Evolutionary conservation across 225 moss, liverwort and hornwort species (phyloP).

Genomic region (Bryoerythrophyllum caledonicum): DNA sequence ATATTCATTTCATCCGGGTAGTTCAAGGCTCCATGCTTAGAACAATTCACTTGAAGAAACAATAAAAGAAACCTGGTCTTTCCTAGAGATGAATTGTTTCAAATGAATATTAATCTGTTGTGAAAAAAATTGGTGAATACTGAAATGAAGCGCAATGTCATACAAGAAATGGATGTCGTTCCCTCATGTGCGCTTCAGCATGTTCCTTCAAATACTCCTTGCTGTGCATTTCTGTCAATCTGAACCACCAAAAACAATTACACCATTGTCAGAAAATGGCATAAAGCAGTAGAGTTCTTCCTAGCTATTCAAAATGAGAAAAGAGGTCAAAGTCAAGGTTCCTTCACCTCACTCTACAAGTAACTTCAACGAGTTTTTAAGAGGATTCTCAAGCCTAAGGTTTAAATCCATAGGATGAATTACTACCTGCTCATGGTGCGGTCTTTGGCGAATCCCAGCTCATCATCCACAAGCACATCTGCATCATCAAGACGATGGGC

Average conservation of each 20-base stretch:
- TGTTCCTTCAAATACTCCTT: constrained; percentile 81
- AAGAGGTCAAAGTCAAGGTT: no score
- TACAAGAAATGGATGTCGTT: constrained; percentile 16
- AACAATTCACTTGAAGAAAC: not conserved
- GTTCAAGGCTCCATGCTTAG: no score
- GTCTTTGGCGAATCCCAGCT: constrained; percentile 87
- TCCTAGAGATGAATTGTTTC: constrained; percentile 1
- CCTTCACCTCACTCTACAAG: no score
- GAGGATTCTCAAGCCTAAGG: no score
- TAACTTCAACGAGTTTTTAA: no score
- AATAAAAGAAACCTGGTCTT: not conserved
- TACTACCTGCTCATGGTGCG: constrained; percentile 83
- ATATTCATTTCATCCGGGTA: no score
- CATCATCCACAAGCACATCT: constrained; percentile 85
- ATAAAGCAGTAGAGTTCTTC: not conserved
- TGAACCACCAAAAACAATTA: constrained; percentile 26
- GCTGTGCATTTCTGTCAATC: constrained; percentile 79
- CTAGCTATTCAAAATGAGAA: no score
- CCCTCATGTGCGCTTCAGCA: constrained; percentile 41
- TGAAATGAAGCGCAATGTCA: not conserved
- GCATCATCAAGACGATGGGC: constrained; percentile 67
- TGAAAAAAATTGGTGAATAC: constrained; percentile 7
- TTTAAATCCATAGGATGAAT: no score
- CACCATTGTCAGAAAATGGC: constrained; percentile 1
- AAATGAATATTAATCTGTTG: not conserved